Percentiles rank a stretch among this genome's conserved stretches.
Conservation (phyloP, 176 grass and related monocot genomes). For the Ensete ventricosum region DNA sequence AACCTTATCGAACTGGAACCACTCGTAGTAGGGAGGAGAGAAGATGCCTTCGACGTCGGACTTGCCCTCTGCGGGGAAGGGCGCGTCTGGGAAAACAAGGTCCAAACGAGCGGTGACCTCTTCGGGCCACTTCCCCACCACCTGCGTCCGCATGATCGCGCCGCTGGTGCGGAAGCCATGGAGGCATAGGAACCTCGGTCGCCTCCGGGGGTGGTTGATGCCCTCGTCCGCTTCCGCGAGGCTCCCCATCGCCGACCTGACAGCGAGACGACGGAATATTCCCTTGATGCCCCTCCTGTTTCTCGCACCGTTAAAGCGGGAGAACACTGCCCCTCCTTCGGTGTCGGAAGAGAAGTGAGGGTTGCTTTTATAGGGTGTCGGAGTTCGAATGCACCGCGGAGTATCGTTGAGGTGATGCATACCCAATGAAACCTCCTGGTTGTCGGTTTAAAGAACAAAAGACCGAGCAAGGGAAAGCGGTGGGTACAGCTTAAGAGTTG, state of each 20-base stretch:
- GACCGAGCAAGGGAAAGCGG: too few relatives aligned
- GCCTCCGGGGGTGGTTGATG: background rate
- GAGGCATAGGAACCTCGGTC: conserved; percentile 76
- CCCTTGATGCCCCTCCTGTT: conserved; percentile 4
- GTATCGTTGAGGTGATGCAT: too few relatives aligned
- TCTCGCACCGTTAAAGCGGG: conserved; percentile 1
- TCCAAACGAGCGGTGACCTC: conserved; percentile 72
- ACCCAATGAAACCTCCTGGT: too few relatives aligned
- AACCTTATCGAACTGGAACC: conserved; percentile 94
- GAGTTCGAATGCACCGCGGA: too few relatives aligned
- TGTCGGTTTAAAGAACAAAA: too few relatives aligned
- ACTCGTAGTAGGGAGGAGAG: conserved; percentile 76
- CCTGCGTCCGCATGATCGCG: conserved; percentile 91
- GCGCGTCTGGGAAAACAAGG: conserved; percentile 85
- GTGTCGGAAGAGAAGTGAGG: background rate
- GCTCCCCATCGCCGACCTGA: conserved; percentile 14
- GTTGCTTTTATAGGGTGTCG: background rate
- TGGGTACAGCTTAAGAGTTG: too few relatives aligned
- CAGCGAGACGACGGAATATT: background rate
- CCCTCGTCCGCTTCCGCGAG: background rate
- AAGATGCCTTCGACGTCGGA: conserved; percentile 83
- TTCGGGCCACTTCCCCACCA: conserved; percentile 76
- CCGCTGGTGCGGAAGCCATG: conserved; percentile 97
- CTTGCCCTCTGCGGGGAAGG: conserved; percentile 67
- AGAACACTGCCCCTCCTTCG: background rate